Percentiles rank a stretch among this genome's conserved stretches.
Evolutionary conservation across 192 early-diverging fungal genomes (phyloP).

Genomic region (Phycomyces blakesleeanus): DNA sequence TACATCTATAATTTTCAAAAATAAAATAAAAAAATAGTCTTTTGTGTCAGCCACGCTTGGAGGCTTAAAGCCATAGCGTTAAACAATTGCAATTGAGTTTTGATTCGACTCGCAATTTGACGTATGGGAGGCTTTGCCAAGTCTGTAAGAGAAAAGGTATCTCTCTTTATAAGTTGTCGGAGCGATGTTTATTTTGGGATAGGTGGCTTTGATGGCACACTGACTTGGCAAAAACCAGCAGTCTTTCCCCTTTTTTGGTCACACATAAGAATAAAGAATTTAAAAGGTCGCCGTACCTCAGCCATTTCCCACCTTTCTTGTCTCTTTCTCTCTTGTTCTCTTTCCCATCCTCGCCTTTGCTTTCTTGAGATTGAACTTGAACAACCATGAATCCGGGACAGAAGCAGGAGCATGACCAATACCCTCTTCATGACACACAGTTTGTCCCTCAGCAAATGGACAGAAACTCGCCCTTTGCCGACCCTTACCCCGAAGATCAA

Average conservation of each 20-base stretch:
- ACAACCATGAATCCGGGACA: neutral
- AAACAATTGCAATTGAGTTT: too few species aligned
- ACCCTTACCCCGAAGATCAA: constrained; percentile 26
- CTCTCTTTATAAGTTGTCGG: neutral
- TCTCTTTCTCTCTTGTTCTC: neutral
- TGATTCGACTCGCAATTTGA: too few species aligned
- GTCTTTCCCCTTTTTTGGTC: neutral
- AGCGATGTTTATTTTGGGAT: neutral
- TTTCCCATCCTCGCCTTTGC: neutral
- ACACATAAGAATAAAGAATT: neutral
- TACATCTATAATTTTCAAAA: too few species aligned
- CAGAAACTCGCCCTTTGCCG: constrained; percentile 26
- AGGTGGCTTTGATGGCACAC: neutral
- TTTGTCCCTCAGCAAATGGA: constrained; percentile 26
- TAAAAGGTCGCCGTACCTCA: neutral
- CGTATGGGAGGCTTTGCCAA: neutral
- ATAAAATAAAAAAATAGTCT: too few species aligned
- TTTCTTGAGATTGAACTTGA: neutral
- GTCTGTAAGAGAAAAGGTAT: neutral
- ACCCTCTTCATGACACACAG: constrained; percentile 35
- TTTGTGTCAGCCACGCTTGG: too few species aligned
- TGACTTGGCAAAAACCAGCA: too few species aligned
- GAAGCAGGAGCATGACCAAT: constrained; percentile 26
- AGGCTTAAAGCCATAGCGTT: too few species aligned
- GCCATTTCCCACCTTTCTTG: neutral